phyloP scores from a whole-genome alignment of 345 rosid genomes.

The Stellera chamaejasme region DNA sequence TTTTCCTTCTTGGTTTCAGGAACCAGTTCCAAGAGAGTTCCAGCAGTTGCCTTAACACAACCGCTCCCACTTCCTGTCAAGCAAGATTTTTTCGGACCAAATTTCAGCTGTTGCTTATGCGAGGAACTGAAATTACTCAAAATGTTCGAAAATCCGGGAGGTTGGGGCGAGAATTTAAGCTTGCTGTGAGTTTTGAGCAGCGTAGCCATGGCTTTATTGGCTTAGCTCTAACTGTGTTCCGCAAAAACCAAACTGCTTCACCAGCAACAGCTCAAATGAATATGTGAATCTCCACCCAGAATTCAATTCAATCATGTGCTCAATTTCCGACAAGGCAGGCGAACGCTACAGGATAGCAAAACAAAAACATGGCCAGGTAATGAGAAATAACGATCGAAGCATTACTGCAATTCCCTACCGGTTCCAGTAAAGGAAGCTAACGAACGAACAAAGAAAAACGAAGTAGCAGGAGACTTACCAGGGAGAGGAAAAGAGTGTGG shows the following conservation, averaged over 20 bases:
- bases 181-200: slow-evolving; percentile 64
- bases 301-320: slow-evolving; percentile 6
- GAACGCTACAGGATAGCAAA: background rate
- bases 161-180: slow-evolving; percentile 51
- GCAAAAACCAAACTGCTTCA: slow-evolving; percentile 13
- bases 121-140: slow-evolving; percentile 24
- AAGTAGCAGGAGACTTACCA: slow-evolving; percentile 15
- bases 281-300: slow-evolving; percentile 8
- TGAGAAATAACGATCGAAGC: background rate
- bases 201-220: slow-evolving; percentile 52
- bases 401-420: background rate
- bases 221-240: background rate
- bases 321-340: background rate
- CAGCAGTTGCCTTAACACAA: slow-evolving; percentile 33
- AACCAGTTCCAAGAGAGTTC: slow-evolving; percentile 80
- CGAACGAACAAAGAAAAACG: slow-evolving; percentile 2
- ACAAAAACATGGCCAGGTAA: background rate
- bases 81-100: slow-evolving; percentile 32
- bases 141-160: slow-evolving; percentile 53
- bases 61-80: slow-evolving; percentile 20
- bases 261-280: slow-evolving; percentile 8
- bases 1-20: slow-evolving; percentile 85
- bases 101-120: slow-evolving; percentile 26
- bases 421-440: background rate
- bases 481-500: background rate